Evolutionary conservation across 805 yeast species (phyloP).

Genomic region (Hanseniaspora taiwanica): DNA sequence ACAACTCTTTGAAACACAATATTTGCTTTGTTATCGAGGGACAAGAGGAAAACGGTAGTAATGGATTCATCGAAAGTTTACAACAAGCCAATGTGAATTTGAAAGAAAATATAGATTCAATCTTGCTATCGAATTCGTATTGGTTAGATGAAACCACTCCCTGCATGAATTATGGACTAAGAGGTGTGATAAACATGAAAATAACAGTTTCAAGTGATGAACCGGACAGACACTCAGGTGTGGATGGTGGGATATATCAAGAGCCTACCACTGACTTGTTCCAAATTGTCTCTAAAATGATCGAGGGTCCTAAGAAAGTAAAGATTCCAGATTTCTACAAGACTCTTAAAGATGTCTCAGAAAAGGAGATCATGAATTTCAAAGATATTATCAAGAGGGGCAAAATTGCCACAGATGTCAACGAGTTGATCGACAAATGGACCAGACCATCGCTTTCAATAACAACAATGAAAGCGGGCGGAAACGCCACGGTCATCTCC

Average conservation of each 20-base stretch:
- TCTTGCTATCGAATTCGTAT: constrained; percentile 76
- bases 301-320: constrained; percentile 41
- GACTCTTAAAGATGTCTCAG: constrained; percentile 44
- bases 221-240: constrained; percentile 92
- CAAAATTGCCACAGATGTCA: constrained; percentile 24
- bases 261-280: constrained; percentile 87
- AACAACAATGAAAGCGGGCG: constrained; percentile 78
- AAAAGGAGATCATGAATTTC: constrained; percentile 47
- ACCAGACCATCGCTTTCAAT: constrained; percentile 78
- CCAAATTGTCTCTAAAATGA: constrained; percentile 52
- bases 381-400: constrained; percentile 40
- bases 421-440: constrained; percentile 70
- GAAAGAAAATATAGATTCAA: constrained; percentile 72
- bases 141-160: constrained; percentile 89
- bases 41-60: constrained; percentile 88
- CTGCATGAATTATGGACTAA: constrained; percentile 82
- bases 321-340: constrained; percentile 59
- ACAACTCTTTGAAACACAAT: constrained; percentile 46
- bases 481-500: constrained; percentile 82
- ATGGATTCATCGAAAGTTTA: constrained; percentile 68
- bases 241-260: constrained; percentile 80
- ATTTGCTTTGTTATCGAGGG: constrained; percentile 83
- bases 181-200: constrained; percentile 82
- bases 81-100: constrained; percentile 35
- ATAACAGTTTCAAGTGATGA: constrained; percentile 56